Evolutionary conservation across 2,329 filamentous ascomycete species (phyloP), one percentile per base, ranked within the genome.

Genomic region (Dactylellina sp.): DNA sequence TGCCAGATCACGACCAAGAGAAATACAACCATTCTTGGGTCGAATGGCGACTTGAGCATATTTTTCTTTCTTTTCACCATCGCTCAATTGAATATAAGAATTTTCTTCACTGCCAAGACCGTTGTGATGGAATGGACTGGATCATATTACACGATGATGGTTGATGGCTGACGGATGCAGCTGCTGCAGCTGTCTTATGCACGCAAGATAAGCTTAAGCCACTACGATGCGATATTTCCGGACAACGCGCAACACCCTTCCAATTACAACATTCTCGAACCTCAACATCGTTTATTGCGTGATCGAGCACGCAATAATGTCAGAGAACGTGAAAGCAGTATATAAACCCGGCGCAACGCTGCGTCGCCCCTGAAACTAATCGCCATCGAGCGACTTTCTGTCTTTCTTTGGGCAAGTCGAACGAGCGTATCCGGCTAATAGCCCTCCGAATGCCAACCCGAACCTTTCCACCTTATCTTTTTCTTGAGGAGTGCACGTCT

Each of bases 161-260:
- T n/a, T n/a, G n/a, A n/a, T n/a, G n/a, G n/a, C n/a, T n/a, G n/a
- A n/a, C n/a, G n/a, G n/a, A n/a, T n/a, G n/a, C n/a, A n/a, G n/a
- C n/a, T n/a, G 28, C 28, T 32, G 28, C 42, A 46, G 6, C 3
- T 49, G 16, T 12, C 61, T 56, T 65, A 65, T 65, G 61, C 61
- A 56, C 3, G 44, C 2, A 9, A 22, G 22, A 53, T 55, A 74
- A 74, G 60, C 68, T 74, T 57, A 62, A 74, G 14, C n/a, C n/a
- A n/a, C n/a, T n/a, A n/a, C 18, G 40, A 12, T 72, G 66, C 46
- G 59, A 42, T 49, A 63, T 71, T 70, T 62, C 55, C 42, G 64
- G 47, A 46, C 52, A 44, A 12, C 46, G 56, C 63, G n/a, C n/a
- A n/a, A n/a, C n/a, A 32, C 28, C 9, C 28, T 4, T 32, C 28